Percentiles rank a stretch among this genome's conserved stretches.
These are phyloP conservation scores for Peniophora sp. DNA, from an alignment of 1,284 basidiomycete genomes.

Conservation along the genomic window DNA sequence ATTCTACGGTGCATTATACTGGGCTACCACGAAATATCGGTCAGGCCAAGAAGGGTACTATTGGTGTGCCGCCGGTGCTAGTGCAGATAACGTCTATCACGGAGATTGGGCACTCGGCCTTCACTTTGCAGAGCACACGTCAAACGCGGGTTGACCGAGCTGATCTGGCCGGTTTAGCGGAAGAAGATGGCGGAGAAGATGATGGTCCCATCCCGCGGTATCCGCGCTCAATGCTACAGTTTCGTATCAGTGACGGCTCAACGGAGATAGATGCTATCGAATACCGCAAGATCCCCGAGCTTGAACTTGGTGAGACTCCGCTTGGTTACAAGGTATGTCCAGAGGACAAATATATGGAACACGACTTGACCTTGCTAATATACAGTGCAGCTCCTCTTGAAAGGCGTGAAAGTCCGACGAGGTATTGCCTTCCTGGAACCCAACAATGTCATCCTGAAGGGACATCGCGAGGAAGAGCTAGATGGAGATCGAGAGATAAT, in stretches of 20 bases:
- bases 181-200: constrained; percentile 51
- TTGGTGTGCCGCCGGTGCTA: constrained; percentile 42
- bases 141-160: constrained; percentile 56
- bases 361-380: not conserved
- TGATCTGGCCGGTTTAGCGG: constrained; percentile 35
- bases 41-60: constrained; percentile 22
- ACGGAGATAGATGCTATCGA: constrained; percentile 62
- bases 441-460: constrained; percentile 45
- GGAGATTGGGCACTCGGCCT: constrained; percentile 68
- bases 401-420: constrained; percentile 49
- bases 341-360: no score
- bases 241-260: constrained; percentile 62
- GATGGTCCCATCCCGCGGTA: constrained; percentile 70
- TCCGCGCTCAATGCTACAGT: constrained; percentile 58
- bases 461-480: constrained; percentile 51
- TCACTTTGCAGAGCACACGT: constrained; percentile 54
- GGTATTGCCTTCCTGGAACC: constrained; percentile 69
- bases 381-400: constrained; percentile 49
- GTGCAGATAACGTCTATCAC: constrained; percentile 68
- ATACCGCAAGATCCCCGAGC: constrained; percentile 46
- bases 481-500: constrained; percentile 41
- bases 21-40: constrained; percentile 49
- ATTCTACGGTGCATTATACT: constrained; percentile 61
- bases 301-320: constrained; percentile 59
- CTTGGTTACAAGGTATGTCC: constrained; percentile 61